These are phyloP conservation scores for Tieghemostelium lacteum DNA, from an alignment of 78 protist genomes.

Conservation along the genomic window DNA sequence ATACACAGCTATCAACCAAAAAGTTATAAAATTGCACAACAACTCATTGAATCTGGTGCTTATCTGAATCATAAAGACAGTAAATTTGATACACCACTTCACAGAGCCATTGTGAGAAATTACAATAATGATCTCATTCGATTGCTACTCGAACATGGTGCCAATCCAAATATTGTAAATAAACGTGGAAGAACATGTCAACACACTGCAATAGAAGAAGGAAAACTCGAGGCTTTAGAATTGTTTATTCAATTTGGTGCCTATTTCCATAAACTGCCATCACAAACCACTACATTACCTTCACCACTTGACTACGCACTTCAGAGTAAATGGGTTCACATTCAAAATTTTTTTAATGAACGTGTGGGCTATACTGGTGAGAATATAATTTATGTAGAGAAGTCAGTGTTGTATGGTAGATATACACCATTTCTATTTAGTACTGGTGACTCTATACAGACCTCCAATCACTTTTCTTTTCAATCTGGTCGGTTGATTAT, in stretches of 20 bases:
- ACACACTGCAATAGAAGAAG: constrained; percentile 50
- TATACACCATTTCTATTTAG: constrained; percentile 44
- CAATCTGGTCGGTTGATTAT: constrained; percentile 20
- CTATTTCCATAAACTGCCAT: constrained; percentile 17
- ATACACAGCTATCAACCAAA: constrained; percentile 5
- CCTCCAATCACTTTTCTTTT: background rate
- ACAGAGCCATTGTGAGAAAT: constrained; percentile 19
- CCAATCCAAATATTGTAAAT: constrained; percentile 59
- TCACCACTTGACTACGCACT: constrained; percentile 41
- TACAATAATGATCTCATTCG: constrained; percentile 31
- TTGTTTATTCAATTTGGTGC: constrained; percentile 56
- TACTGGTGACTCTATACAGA: constrained; percentile 24
- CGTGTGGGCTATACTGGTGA: constrained; percentile 43
- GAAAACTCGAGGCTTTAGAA: constrained; percentile 23
- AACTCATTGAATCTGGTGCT: constrained; percentile 37
- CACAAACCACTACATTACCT: constrained; percentile 2
- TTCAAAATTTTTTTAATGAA: constrained; percentile 27
- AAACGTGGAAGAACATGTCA: constrained; percentile 51
- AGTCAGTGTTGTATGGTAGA: too few species aligned
- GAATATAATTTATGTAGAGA: constrained; percentile 30
- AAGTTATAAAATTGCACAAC: constrained; percentile 29
- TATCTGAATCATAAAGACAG: constrained; percentile 53
- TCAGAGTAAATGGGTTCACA: background rate
- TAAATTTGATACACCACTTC: constrained; percentile 58
- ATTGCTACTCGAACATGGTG: constrained; percentile 35